Evolutionary conservation across 2,329 filamentous ascomycete genomes (phyloP).

Genomic region (Ciborinia camelliae): DNA sequence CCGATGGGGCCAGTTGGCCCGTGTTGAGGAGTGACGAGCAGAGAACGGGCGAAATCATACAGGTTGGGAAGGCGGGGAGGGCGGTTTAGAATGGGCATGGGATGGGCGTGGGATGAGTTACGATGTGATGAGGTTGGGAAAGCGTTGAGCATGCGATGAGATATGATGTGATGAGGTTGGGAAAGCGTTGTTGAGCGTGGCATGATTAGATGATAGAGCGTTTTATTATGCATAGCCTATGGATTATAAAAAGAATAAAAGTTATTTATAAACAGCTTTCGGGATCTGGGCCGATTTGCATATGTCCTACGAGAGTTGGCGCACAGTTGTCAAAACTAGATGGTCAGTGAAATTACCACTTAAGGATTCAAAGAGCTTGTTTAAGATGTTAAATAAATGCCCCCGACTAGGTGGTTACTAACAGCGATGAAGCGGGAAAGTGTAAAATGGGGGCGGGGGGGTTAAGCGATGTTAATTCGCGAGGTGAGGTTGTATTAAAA

Average conservation of each 20-base stretch:
- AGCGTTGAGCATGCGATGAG: background rate
- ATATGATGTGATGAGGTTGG: background rate
- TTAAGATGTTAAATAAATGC: too few relatives aligned
- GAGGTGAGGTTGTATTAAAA: too few relatives aligned
- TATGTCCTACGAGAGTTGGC: background rate
- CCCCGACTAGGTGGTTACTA: too few relatives aligned
- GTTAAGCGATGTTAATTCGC: too few relatives aligned
- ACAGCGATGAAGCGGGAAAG: too few relatives aligned
- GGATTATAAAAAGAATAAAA: background rate
- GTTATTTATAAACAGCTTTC: background rate
- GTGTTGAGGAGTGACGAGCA: slow-evolving; percentile 64
- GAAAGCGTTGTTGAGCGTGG: background rate
- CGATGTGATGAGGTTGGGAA: background rate
- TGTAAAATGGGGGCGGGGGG: too few relatives aligned
- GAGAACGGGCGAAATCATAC: slow-evolving; percentile 75
- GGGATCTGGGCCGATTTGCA: too few relatives aligned
- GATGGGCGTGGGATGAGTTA: background rate
- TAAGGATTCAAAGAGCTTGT: too few relatives aligned
- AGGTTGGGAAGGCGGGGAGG: slow-evolving; percentile 73
- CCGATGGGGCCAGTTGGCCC: slow-evolving; percentile 63
- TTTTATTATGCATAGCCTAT: slow-evolving; percentile 3
- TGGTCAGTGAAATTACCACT: too few relatives aligned
- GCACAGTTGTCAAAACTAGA: too few relatives aligned
- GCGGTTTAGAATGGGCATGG: background rate
- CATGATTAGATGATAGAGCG: background rate